Base-by-base conservation (phyloP, 108 stramenopile genomes). In the Nitzschia putrida region DNA sequence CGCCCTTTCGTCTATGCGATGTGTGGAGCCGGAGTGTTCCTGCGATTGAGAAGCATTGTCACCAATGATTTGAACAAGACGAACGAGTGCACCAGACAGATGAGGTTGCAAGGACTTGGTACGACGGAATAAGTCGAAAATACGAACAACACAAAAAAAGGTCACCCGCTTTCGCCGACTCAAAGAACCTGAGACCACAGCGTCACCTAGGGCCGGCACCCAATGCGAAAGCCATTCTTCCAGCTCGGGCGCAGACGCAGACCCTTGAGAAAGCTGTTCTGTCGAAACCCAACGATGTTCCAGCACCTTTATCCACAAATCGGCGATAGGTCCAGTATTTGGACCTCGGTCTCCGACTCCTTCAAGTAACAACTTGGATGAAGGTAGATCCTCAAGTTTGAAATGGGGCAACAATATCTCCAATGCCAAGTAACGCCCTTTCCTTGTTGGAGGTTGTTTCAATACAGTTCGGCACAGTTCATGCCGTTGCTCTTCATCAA, bases 361-460 rank as follows among this genome's bases (percentile, higher is more conserved):
- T 11, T 64, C 63, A 22, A 88, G 61, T n/a, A 88, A 68, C 6
- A 82, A 74, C 47, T 64, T 71, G 14, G 76, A n/a, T 6, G 26
- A 16, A 4, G 25, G 23, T n/a, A 23, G 43, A 24, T 69, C 18
- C 8, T 16, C 22, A 11, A 37, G 45, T 12, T 23, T 45, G 64
- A 79, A 52, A 14, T 68, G 66, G 16, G 83, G 83, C 24, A 88
- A 79, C 37, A 88, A 54, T 8, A 78, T 70, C 43, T 88, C 87
- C 41, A 88, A 60, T 0, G 87, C 87, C 47, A 81, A 45, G 73
- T 88, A 88, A 24, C 80, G 68, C 38, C 87, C 87, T 56, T 85
- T 83, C 12, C 84, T 77, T 66, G 76, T 80, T 8, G 69, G 43
- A 12, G 87, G 82, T 45, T 88, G 84, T 16, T 57, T 34, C 43